Evolutionary conservation across 495 filamentous ascomycete genomes (phyloP).

Genomic region (Coniosporium apollinis): DNA sequence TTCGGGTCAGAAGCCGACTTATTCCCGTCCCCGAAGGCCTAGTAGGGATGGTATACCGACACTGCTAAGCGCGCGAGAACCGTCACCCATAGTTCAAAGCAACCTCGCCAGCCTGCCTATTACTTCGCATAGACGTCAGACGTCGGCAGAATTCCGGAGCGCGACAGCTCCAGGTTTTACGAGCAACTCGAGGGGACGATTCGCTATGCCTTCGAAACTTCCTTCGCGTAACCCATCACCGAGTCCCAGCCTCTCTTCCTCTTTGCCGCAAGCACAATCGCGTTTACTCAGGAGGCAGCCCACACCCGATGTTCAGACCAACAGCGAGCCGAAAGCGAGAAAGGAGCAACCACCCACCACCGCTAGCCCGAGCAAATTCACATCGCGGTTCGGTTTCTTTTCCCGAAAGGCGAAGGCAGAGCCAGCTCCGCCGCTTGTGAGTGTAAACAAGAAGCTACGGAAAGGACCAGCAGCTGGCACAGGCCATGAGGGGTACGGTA

Average conservation of each 20-base stretch:
- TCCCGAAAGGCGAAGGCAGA: slow-evolving; percentile 53
- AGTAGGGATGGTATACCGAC: slow-evolving; percentile 68
- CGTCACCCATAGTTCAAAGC: slow-evolving; percentile 59
- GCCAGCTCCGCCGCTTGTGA: slow-evolving; percentile 31
- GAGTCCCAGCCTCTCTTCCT: slow-evolving; percentile 4
- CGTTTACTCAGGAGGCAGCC: neutral
- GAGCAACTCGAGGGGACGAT: slow-evolving; percentile 7
- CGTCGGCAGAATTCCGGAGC: slow-evolving; percentile 14
- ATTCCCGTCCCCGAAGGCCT: slow-evolving; percentile 29
- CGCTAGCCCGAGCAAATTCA: slow-evolving; percentile 23
- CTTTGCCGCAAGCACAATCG: too few species aligned
- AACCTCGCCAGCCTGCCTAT: slow-evolving; percentile 40
- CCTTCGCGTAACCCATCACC: slow-evolving; percentile 28
- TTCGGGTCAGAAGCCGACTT: too few species aligned
- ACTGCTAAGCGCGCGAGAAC: slow-evolving; percentile 39
- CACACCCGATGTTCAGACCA: neutral
- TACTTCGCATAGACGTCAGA: slow-evolving; percentile 25
- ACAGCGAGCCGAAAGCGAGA: too few species aligned
- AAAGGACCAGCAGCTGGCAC: slow-evolving; percentile 88
- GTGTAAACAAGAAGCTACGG: slow-evolving; percentile 37
- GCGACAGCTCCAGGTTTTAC: slow-evolving; percentile 3
- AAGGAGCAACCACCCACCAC: slow-evolving; percentile 5
- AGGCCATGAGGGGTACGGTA: slow-evolving; percentile 89
- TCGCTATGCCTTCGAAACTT: slow-evolving; percentile 14
- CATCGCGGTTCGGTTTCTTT: slow-evolving; percentile 58